Evolutionary conservation across 2,329 filamentous ascomycete genomes (phyloP), one percentile per base, ranked within the genome.

Genomic region (Cercospora janseana): DNA sequence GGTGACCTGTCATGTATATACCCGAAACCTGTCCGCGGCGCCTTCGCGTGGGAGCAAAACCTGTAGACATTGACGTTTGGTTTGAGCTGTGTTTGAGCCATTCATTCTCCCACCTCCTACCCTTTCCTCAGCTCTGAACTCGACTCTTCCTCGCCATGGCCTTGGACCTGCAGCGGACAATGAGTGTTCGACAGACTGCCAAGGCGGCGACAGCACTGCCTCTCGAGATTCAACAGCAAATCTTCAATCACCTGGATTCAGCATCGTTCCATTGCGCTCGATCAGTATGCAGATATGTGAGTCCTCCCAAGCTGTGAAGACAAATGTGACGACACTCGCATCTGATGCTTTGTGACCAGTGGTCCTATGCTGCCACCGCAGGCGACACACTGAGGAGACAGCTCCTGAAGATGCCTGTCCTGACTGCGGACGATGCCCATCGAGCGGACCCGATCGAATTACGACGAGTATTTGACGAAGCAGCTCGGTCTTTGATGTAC

Each of bases 221-320:
- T 27, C 51, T 67, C 9, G 66, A 68, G 46, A 53, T 68, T 26
- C 66, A 66, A 43, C 66, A 67, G 54, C 65, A 66, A 18, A 52
- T 67, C 44, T 68, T 65, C 56, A 49, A 56, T 20, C 61, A 55
- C 51, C 60, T 68, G 34, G 65, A 67, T 32, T 54, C 63, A 6
- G 57, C 52, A 34, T 65, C 64, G 3, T 68, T 67, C 56, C 61
- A 62, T 46, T 52, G 59, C 5, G 61, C 63, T 1, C 54, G 65
- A 6, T 61, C 57, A 32, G 63, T 66, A 15, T 67, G 65, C 59
- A 61, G 58, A 38, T 67, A 46, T 27, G 28, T 34, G 21, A 46
- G 42, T 31, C 10, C 15, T 12, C 12, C 9, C 8, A 6, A 12
- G 12, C n/a, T 23, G 26, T 13, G 15, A 12, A 8, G 20, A 26